Percentiles rank a stretch among this genome's conserved stretches.
These are phyloP conservation scores for Apiospora sp. DNA, from an alignment of 2,329 filamentous ascomycete species.

Conservation along the genomic window DNA sequence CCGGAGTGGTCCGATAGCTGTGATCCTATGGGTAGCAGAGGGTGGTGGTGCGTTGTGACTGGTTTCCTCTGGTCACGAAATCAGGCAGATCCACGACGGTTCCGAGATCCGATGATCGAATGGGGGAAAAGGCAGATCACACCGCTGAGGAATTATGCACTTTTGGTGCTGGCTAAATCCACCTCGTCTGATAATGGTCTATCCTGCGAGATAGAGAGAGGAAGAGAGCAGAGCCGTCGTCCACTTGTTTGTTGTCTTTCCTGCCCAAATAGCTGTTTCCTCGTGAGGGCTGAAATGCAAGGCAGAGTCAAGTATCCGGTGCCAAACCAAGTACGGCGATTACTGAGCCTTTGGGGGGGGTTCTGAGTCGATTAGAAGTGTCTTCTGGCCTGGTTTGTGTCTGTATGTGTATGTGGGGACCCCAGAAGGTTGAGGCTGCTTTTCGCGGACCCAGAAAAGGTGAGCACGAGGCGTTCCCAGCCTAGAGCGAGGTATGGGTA, in stretches of 20 bases:
- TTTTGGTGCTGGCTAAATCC: not conserved
- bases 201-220: not conserved
- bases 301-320: conserved; percentile 2
- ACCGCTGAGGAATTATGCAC: not conserved
- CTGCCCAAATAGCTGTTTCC: not conserved
- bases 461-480: conserved; percentile 20
- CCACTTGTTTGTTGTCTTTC: not conserved
- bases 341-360: conserved; percentile 19
- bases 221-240: not conserved
- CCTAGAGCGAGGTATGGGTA: not conserved
- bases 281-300: not conserved
- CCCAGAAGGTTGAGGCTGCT: conserved; percentile 20
- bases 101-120: not conserved
- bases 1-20: conserved; percentile 17
- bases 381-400: conserved; percentile 1
- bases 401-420: conserved; percentile 5
- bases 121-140: not conserved
- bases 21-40: conserved; percentile 1
- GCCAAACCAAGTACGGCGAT: conserved; percentile 1
- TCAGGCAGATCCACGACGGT: not conserved
- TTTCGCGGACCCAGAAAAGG: conserved; percentile 18
- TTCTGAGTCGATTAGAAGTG: conserved; percentile 15
- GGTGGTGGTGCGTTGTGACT: not conserved
- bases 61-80: conserved; percentile 4
- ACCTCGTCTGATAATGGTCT: conserved; percentile 17